Percentiles rank a stretch among this genome's conserved stretches.
phyloP scores from a whole-genome alignment of 1,139 yeast genomes.

The Zygosaccharomyces pseudobailii region DNA sequence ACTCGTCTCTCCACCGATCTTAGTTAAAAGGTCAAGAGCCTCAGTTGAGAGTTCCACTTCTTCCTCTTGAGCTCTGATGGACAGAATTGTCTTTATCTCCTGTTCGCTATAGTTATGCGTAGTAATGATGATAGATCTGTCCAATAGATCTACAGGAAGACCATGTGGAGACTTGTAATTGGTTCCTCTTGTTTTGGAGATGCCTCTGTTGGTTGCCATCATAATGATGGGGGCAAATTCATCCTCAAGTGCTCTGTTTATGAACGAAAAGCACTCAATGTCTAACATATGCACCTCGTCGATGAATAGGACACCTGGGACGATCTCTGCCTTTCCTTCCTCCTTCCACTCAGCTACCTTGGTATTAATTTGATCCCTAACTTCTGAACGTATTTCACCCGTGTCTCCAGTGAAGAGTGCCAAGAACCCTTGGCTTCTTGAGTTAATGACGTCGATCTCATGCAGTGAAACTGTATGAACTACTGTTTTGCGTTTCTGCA shows the following conservation, averaged over 20 bases:
- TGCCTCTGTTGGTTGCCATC: conserved; percentile 98
- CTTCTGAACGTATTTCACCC: conserved; percentile 94
- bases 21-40: conserved; percentile 84
- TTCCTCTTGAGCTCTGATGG: conserved; percentile 93
- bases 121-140: conserved; percentile 88
- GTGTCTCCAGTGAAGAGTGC: conserved; percentile 97
- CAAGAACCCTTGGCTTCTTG: conserved; percentile 95
- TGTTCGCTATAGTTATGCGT: conserved; percentile 72
- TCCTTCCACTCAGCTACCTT: conserved; percentile 99
- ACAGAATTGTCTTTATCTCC: conserved; percentile 79
- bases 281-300: conserved; percentile 99
- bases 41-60: conserved; percentile 82
- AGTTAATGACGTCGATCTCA: conserved; percentile 96
- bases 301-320: conserved; percentile 96
- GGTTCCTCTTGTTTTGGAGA: conserved; percentile 88
- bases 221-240: conserved; percentile 95
- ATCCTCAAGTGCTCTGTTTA: conserved; percentile 94
- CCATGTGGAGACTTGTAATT: conserved; percentile 95
- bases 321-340: conserved; percentile 97
- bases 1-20: conserved; percentile 89
- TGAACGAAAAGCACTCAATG: conserved; percentile 91
- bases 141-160: conserved; percentile 87
- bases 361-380: conserved; percentile 93
- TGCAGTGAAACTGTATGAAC: conserved; percentile 95
- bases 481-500: conserved; percentile 90